phyloP scores from a whole-genome alignment of 2,329 filamentous ascomycete genomes.

The Aspergillus fructus region DNA sequence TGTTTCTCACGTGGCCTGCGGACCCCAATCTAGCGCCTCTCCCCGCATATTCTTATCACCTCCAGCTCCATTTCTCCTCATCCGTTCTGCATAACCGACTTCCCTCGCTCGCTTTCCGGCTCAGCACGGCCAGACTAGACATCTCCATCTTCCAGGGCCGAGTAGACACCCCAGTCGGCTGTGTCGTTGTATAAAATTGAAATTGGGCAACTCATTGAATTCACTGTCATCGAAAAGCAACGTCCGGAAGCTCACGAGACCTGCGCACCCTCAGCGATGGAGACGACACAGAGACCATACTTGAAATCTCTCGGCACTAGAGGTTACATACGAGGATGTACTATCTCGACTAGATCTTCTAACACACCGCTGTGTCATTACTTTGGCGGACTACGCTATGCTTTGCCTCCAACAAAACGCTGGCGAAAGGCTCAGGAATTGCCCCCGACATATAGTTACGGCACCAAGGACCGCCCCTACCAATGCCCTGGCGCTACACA shows the following conservation, averaged over 20 bases:
- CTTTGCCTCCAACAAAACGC: slow-evolving; percentile 50
- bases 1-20: neutral
- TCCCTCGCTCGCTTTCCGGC: neutral
- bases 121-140: neutral
- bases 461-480: slow-evolving; percentile 49
- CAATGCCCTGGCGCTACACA: slow-evolving; percentile 39
- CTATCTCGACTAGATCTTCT: slow-evolving; percentile 36
- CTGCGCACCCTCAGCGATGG: slow-evolving; percentile 20
- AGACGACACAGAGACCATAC: slow-evolving; percentile 23
- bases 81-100: neutral
- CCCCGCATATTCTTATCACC: neutral
- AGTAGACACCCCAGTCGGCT: neutral
- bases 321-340: slow-evolving; percentile 52
- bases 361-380: slow-evolving; percentile 46
- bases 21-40: slow-evolving; percentile 8
- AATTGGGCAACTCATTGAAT: neutral
- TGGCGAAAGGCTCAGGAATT: slow-evolving; percentile 52
- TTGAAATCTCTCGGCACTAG: slow-evolving; percentile 34
- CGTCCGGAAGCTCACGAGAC: neutral
- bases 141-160: neutral
- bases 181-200: neutral
- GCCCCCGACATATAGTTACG: slow-evolving; percentile 52
- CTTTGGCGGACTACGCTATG: slow-evolving; percentile 58
- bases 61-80: neutral
- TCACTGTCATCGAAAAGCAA: neutral